These are phyloP conservation scores for Circinella minor DNA, from an alignment of 371 early-diverging fungal species.

Conservation along the genomic window DNA sequence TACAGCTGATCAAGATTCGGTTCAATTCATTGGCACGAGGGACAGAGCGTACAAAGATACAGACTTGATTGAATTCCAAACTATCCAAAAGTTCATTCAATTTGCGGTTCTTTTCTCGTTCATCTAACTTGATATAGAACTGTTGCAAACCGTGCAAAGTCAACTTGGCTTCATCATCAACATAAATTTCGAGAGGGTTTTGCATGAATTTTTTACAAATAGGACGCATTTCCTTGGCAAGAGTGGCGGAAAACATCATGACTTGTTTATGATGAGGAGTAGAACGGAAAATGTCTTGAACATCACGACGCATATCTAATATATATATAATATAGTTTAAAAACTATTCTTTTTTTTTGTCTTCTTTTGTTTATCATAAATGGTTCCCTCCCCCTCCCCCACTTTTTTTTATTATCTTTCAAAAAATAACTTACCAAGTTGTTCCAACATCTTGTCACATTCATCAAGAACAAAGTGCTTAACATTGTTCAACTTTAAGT, in stretches of 20 bases:
- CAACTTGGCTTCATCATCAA: constrained; percentile 98
- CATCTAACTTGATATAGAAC: constrained; percentile 87
- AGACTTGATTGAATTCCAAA: constrained; percentile 97
- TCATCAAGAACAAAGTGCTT: constrained; percentile 99
- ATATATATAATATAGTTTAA: background rate
- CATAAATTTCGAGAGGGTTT: constrained; percentile 96
- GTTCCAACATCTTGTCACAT: constrained; percentile 98
- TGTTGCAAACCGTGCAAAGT: constrained; percentile 98
- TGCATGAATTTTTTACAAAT: constrained; percentile 98
- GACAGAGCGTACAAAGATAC: constrained; percentile 97
- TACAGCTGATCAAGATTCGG: constrained; percentile 84
- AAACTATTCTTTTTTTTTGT: too few species aligned
- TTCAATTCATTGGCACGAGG: constrained; percentile 87
- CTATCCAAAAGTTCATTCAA: constrained; percentile 92
- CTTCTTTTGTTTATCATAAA: too few species aligned
- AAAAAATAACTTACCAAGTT: constrained; percentile 67
- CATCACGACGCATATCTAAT: constrained; percentile 96
- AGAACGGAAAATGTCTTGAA: constrained; percentile 94
- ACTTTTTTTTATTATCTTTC: background rate
- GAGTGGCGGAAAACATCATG: constrained; percentile 98
- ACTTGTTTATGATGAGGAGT: constrained; percentile 98
- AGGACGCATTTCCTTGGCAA: constrained; percentile 90
- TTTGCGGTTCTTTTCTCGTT: constrained; percentile 92
- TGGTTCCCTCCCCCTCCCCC: too few species aligned
- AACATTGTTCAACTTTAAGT: constrained; percentile 78